phyloP scores from a whole-genome alignment of 805 yeast genomes.

The Alloascoidea hylecoeti region DNA sequence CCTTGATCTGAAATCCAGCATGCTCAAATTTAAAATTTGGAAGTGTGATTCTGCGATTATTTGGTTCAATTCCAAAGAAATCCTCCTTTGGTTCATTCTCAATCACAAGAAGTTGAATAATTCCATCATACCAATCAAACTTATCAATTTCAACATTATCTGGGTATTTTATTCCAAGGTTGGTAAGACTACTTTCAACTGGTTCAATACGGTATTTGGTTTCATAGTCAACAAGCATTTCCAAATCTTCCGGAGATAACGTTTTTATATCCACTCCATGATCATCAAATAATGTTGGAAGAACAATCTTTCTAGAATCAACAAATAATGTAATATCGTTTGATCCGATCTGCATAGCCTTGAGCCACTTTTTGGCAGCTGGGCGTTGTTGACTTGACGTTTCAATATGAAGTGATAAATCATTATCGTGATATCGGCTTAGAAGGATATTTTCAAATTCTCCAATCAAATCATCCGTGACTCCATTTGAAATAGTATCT shows the following conservation, averaged over 20 bases:
- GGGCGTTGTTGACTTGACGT: neutral
- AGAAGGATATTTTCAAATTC: slow-evolving; percentile 1
- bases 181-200: slow-evolving; percentile 5
- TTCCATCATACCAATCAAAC: slow-evolving; percentile 6
- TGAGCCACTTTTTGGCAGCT: neutral
- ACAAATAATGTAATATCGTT: slow-evolving; percentile 5
- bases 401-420: neutral
- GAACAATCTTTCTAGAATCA: slow-evolving; percentile 6
- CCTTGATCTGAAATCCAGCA: slow-evolving; percentile 3
- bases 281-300: no score
- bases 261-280: no score
- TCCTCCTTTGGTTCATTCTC: neutral
- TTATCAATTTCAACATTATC: slow-evolving; percentile 1
- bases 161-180: slow-evolving; percentile 5
- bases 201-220: slow-evolving; percentile 7
- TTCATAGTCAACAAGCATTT: slow-evolving; percentile 12
- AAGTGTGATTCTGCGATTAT: neutral
- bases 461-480: slow-evolving; percentile 13
- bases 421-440: no score
- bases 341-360: neutral
- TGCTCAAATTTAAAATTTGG: neutral
- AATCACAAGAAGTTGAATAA: slow-evolving; percentile 4
- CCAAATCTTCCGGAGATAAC: slow-evolving; percentile 6
- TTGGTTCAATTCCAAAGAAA: neutral
- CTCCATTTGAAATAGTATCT: slow-evolving; percentile 5